phyloP scores from a whole-genome alignment of 331 rosid species.

The Stylosanthes scabra region DNA sequence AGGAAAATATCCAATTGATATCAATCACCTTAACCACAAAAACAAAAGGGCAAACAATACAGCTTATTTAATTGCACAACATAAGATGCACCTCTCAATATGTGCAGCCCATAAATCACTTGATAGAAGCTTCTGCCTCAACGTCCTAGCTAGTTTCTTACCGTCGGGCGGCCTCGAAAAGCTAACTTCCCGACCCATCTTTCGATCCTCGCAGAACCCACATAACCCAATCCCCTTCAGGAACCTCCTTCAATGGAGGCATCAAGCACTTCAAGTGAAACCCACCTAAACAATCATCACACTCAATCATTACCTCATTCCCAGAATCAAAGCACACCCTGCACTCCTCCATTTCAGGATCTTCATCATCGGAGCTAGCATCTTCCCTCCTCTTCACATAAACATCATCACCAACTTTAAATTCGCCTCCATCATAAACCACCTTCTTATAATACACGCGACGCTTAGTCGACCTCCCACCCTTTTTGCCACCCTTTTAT shows the following conservation, averaged over 20 bases:
- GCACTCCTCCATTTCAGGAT: constrained; percentile 77
- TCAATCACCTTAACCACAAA: constrained; percentile 6
- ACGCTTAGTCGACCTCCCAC: constrained; percentile 33
- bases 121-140: constrained; percentile 87
- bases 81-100: constrained; percentile 62
- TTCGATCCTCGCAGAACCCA: constrained; percentile 69
- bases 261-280: constrained; percentile 88
- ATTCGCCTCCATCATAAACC: constrained; percentile 85
- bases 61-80: neutral
- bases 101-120: constrained; percentile 90
- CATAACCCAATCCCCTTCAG: constrained; percentile 93
- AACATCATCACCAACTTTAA: constrained; percentile 75
- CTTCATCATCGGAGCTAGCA: constrained; percentile 68
- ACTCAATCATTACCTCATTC: constrained; percentile 75
- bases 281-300: constrained; percentile 89
- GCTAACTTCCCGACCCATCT: constrained; percentile 60
- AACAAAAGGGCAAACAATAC: neutral
- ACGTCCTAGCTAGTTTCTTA: constrained; percentile 67
- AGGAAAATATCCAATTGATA: constrained; percentile 3
- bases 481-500: constrained; percentile 29
- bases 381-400: constrained; percentile 87
- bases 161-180: constrained; percentile 71
- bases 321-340: constrained; percentile 71
- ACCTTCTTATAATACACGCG: constrained; percentile 72
- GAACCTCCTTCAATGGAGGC: constrained; percentile 78